These are phyloP conservation scores for Rhizopogon vesiculosus DNA, from an alignment of 768 basidiomycete genomes.

Conservation along the genomic window DNA sequence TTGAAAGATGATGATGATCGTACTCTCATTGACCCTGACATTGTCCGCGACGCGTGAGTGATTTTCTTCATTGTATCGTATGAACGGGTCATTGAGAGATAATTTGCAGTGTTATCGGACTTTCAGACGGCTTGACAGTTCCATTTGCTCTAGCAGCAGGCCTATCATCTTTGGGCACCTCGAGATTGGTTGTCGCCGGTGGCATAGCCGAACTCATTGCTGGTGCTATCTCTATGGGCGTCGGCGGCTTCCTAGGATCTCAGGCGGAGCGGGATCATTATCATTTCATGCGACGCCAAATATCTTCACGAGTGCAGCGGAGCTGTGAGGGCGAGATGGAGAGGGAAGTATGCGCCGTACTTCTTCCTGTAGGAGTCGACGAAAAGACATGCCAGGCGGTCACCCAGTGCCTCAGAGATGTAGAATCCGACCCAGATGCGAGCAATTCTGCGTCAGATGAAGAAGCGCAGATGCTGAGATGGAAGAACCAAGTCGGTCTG, in stretches of 20 bases:
- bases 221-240: constrained; percentile 96
- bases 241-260: constrained; percentile 96
- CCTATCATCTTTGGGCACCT: constrained; percentile 83
- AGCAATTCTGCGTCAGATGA: constrained; percentile 34
- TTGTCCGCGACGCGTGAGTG: constrained; percentile 81
- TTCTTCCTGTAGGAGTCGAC: constrained; percentile 88
- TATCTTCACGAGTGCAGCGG: constrained; percentile 72
- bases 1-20: constrained; percentile 77
- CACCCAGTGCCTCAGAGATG: constrained; percentile 68
- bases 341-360: constrained; percentile 84
- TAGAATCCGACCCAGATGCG: constrained; percentile 43
- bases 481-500: constrained; percentile 78
- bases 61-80: neutral
- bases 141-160: constrained; percentile 91
- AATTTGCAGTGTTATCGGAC: constrained; percentile 67
- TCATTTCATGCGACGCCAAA: constrained; percentile 71
- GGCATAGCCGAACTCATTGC: constrained; percentile 96
- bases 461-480: constrained; percentile 55
- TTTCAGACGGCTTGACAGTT: constrained; percentile 86
- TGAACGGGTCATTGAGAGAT: constrained; percentile 2
- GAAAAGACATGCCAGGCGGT: constrained; percentile 76
- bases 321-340: constrained; percentile 96
- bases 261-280: constrained; percentile 96
- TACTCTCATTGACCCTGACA: constrained; percentile 79
- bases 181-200: constrained; percentile 87